These are phyloP conservation scores for Carallia pectinifolia DNA, from an alignment of 345 rosid species.

Conservation along the genomic window DNA sequence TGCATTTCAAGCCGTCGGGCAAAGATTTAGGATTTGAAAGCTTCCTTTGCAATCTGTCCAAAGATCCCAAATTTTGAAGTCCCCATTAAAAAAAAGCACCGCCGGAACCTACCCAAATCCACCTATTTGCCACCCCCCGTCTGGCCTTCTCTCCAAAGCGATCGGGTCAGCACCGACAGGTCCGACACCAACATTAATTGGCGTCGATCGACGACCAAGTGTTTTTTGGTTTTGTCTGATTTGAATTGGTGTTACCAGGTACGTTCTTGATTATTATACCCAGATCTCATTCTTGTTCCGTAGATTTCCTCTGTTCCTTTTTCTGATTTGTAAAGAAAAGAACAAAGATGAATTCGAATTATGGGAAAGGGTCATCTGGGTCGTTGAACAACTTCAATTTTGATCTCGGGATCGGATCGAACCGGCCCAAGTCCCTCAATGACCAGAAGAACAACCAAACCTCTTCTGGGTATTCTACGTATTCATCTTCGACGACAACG, in stretches of 20 bases:
- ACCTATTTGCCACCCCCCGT: too few species aligned
- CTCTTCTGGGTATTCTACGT: constrained; percentile 45
- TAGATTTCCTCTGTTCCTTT: neutral
- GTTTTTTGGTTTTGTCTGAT: neutral
- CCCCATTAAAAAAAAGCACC: too few species aligned
- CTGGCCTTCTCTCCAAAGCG: too few species aligned
- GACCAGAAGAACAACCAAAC: constrained; percentile 71
- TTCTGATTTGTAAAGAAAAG: neutral
- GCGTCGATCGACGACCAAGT: neutral
- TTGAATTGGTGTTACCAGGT: neutral
- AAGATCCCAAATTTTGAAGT: too few species aligned
- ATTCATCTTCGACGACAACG: constrained; percentile 34
- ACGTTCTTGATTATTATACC: neutral
- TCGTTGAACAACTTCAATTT: constrained; percentile 49
- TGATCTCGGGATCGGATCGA: constrained; percentile 75
- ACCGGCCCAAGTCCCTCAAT: constrained; percentile 57
- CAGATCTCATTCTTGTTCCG: constrained; percentile 12
- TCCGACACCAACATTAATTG: too few species aligned
- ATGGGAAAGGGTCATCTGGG: constrained; percentile 58
- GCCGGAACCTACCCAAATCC: too few species aligned
- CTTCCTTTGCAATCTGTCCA: too few species aligned
- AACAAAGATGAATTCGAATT: constrained; percentile 51
- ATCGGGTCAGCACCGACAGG: too few species aligned
- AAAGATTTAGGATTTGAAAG: too few species aligned
- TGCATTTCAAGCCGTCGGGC: too few species aligned